A percentile compares a stretch with the other conserved stretches of the same genome.
Evolutionary conservation across 2,329 filamentous ascomycete species (phyloP).

Genomic region (Fonsecaea pugnacius): DNA sequence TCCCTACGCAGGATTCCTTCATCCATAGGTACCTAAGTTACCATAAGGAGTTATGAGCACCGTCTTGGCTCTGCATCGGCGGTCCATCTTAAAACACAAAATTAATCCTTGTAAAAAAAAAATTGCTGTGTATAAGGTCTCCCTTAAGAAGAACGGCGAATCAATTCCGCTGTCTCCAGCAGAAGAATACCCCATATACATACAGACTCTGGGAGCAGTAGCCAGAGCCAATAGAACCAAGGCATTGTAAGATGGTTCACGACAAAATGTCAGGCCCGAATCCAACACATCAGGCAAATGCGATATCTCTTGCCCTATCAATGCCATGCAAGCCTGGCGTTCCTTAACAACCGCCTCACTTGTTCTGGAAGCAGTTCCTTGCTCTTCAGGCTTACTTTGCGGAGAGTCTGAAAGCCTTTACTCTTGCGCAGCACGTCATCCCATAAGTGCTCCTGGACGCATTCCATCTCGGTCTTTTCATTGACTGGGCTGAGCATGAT

Average conservation of each 20-base stretch:
- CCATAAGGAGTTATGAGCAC: neutral
- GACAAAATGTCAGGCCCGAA: neutral
- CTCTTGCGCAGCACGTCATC: conserved; percentile 34
- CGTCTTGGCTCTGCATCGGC: neutral
- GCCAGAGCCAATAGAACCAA: conserved; percentile 22
- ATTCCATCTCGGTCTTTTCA: conserved; percentile 35
- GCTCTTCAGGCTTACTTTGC: conserved; percentile 30
- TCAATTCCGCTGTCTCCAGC: conserved; percentile 3
- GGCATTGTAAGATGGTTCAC: neutral
- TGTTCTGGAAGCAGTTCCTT: conserved; percentile 33
- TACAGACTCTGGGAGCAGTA: conserved; percentile 31
- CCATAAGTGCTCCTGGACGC: conserved; percentile 39
- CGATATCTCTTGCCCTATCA: conserved; percentile 4
- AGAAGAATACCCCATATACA: neutral
- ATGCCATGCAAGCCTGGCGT: conserved; percentile 32
- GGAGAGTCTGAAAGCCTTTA: conserved; percentile 29
- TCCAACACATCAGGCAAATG: neutral
- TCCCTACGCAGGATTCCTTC: neutral
- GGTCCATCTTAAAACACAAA: neutral
- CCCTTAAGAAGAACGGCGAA: conserved; percentile 2
- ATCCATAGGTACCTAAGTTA: neutral
- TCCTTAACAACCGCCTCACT: conserved; percentile 32
- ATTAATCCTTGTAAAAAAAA: neutral
- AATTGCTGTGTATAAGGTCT: neutral
- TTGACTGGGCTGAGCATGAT: conserved; percentile 44